These are phyloP conservation scores for Coemansia sp. DNA, from an alignment of 192 early-diverging fungal genomes.

Conservation along the genomic window DNA sequence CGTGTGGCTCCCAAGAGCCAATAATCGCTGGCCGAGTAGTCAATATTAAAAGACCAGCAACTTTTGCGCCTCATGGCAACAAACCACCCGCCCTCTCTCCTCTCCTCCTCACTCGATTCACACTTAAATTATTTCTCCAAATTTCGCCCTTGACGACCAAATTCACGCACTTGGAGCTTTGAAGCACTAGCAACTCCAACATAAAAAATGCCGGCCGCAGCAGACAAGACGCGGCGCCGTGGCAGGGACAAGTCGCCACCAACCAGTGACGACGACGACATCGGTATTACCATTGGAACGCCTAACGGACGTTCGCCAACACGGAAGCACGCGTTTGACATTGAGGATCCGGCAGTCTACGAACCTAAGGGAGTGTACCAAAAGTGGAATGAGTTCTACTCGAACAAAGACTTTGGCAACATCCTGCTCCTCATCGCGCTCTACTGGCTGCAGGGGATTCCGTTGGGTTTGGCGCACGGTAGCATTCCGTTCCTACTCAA, in stretches of 20 bases:
- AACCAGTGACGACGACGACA: slow-evolving; percentile 18
- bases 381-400: slow-evolving; percentile 38
- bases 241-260: slow-evolving; percentile 18
- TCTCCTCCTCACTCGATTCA: not conserved
- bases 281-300: slow-evolving; percentile 40
- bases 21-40: not conserved
- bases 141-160: not conserved
- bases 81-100: no score
- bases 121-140: not conserved
- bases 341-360: slow-evolving; percentile 44
- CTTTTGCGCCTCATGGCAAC: not conserved
- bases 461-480: slow-evolving; percentile 86
- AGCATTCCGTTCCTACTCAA: slow-evolving; percentile 95
- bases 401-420: slow-evolving; percentile 56
- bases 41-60: not conserved
- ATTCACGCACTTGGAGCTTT: not conserved
- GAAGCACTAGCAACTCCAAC: not conserved
- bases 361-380: slow-evolving; percentile 1
- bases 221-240: slow-evolving; percentile 32
- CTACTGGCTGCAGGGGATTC: slow-evolving; percentile 92
- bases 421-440: slow-evolving; percentile 53
- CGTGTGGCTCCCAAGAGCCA: not conserved
- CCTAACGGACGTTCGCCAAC: slow-evolving; percentile 22
- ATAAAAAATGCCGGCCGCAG: slow-evolving; percentile 13
- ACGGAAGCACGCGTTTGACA: slow-evolving; percentile 41